phyloP scores from a whole-genome alignment of 768 basidiomycete species.

The Amanita fuliginea region DNA sequence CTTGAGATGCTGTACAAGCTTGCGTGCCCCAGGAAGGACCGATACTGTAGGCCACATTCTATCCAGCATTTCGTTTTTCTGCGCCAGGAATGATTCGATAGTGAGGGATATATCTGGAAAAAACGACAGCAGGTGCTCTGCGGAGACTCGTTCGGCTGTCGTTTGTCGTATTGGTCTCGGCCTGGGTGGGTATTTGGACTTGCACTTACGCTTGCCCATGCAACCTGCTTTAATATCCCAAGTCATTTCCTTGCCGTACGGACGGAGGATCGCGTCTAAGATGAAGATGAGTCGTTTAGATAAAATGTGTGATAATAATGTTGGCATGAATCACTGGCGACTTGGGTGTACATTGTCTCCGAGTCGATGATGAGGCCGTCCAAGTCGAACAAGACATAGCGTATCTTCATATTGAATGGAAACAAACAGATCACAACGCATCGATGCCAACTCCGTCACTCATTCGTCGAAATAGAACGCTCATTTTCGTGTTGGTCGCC shows the following conservation, averaged over 20 bases:
- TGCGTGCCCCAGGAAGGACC: constrained; percentile 63
- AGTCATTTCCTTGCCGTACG: constrained; percentile 68
- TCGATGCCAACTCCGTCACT: too few relatives aligned
- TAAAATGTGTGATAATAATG: too few relatives aligned
- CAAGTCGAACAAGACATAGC: constrained; percentile 68
- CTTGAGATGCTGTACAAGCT: constrained; percentile 62
- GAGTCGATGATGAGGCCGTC: constrained; percentile 75
- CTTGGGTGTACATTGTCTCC: constrained; percentile 65
- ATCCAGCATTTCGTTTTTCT: constrained; percentile 50
- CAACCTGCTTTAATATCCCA: constrained; percentile 86
- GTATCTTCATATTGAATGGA: too few relatives aligned
- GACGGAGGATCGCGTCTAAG: constrained; percentile 59
- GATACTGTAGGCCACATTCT: constrained; percentile 55
- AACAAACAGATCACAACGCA: too few relatives aligned
- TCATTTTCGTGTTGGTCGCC: constrained; percentile 33
- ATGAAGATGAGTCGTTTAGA: too few relatives aligned
- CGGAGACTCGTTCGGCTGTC: constrained; percentile 54
- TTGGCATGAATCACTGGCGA: constrained; percentile 47
- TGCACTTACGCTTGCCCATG: constrained; percentile 75
- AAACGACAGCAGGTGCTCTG: constrained; percentile 60
- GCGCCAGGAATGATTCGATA: constrained; percentile 44
- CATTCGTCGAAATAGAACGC: constrained; percentile 11
- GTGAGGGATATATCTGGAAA: constrained; percentile 66
- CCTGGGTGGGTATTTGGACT: not conserved
- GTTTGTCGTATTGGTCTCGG: not conserved